Conservation (phyloP, 148 eudicot species). For the Silene uniflora region DNA sequence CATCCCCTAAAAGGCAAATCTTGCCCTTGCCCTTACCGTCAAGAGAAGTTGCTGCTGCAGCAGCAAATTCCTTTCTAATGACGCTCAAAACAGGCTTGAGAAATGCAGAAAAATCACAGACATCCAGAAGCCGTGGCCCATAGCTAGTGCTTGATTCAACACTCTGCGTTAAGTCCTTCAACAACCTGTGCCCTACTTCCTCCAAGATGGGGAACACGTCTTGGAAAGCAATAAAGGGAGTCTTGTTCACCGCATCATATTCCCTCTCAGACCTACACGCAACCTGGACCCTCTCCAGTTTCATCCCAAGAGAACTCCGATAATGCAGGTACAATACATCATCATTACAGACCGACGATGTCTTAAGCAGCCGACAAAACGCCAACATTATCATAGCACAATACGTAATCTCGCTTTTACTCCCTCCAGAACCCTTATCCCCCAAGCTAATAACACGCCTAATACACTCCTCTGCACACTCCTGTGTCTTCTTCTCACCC, state of each 20-base stretch:
- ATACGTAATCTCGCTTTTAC: constrained; percentile 10
- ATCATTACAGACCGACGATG: constrained; percentile 8
- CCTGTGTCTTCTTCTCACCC: constrained; percentile 20
- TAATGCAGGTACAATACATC: constrained; percentile 49
- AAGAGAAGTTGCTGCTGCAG: constrained; percentile 14
- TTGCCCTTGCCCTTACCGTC: constrained; percentile 9
- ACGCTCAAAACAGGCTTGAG: constrained; percentile 39
- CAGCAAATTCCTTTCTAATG: constrained; percentile 19
- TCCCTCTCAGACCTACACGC: constrained; percentile 10
- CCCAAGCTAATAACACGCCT: constrained; percentile 32
- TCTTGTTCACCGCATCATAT: neutral
- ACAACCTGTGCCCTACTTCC: constrained; percentile 48
- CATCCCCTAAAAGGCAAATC: constrained; percentile 28
- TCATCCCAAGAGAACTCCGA: constrained; percentile 54
- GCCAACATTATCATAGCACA: constrained; percentile 55
- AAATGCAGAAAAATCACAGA: constrained; percentile 57
- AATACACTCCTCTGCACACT: constrained; percentile 49
- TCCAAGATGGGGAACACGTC: constrained; percentile 52
- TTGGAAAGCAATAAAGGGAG: constrained; percentile 22
- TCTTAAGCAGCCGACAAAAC: constrained; percentile 55
- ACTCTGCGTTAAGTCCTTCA: constrained; percentile 27
- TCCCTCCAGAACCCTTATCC: constrained; percentile 11
- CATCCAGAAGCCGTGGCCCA: constrained; percentile 39
- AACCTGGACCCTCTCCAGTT: constrained; percentile 35
- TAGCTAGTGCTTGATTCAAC: constrained; percentile 9